Evolutionary conservation across 1,284 basidiomycete species (phyloP), one percentile per base, ranked within the genome.

Genomic region (Ustanciosporium gigantosporum): DNA sequence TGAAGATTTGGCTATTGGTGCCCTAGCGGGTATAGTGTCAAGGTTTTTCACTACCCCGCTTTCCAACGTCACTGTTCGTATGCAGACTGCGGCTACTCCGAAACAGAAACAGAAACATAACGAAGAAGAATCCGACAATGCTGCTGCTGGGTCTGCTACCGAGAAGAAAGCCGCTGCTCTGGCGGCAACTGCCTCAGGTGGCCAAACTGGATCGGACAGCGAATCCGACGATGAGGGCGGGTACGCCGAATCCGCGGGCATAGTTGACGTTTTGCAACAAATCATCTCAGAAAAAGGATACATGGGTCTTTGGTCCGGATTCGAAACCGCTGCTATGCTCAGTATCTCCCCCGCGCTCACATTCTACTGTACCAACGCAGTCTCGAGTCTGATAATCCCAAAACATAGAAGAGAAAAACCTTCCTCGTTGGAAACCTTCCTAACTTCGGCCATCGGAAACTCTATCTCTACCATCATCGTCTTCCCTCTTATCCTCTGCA

Each of bases 11-110:
- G 44, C 79, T 11, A 73, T 81, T n/a, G 81, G 81, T 0, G 70
- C 79, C 11, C 37, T 81, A 14, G 78, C 81, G 5, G 81, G 81
- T 0, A 62, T 81, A 21, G 50, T 78, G 2, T 79, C 79, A 13
- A 78, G 81, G 35, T 77, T 78, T 27, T 70, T 81, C 40, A 79
- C 79, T 2, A 73, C 80, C n/a, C 81, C 81, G 2, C 69, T 82
- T 19, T 79, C 78, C n/a, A 81, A 81, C 41, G 79, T 82, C 20
- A 80, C 79, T 7, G 80, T 81, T 1, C 55, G 81, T 11, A 78
- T 80, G 51, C 81, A 82, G 66, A 77, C 81, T 6, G 44, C 50
- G 6, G 49, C 67, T 29, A 68, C 46, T 1, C 56, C 68, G 2
- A 51, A 57, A 31, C 44, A 59, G 17, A 65, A 59, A 43, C 23